Evolutionary conservation across 495 filamentous ascomycete species (phyloP).

Genomic region (Aspergillus sclerotioniger): DNA sequence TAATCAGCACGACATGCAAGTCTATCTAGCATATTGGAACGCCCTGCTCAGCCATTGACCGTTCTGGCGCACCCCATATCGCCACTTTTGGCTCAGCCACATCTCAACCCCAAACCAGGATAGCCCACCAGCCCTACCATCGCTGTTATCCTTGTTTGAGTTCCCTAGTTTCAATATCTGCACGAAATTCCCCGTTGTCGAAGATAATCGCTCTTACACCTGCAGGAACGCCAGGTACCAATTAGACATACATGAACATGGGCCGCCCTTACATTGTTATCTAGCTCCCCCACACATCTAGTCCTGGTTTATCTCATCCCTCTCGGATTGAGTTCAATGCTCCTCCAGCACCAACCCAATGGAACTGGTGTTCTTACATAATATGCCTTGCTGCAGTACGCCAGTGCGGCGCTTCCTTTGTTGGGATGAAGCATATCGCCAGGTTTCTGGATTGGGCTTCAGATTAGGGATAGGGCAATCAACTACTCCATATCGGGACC

Average conservation of each 20-base stretch:
- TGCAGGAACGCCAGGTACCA: not conserved
- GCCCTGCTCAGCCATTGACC: not conserved
- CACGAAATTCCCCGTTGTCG: not conserved
- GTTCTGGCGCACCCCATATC: not conserved
- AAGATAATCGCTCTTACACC: not conserved
- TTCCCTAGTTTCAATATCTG: not conserved
- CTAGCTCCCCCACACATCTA: not conserved
- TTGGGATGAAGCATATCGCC: too few relatives aligned
- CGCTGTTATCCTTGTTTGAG: not conserved
- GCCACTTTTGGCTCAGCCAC: not conserved
- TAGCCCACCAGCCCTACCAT: not conserved
- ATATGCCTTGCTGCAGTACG: too few relatives aligned
- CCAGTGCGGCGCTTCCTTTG: too few relatives aligned
- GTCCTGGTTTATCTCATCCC: not conserved
- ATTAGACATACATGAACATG: conserved; percentile 1
- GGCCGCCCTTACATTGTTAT: not conserved
- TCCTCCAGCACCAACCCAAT: too few relatives aligned
- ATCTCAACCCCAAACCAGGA: not conserved
- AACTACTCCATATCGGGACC: too few relatives aligned
- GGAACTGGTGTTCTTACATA: too few relatives aligned
- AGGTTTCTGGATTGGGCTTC: too few relatives aligned
- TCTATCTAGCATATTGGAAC: not conserved
- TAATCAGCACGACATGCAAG: not conserved
- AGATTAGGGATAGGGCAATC: too few relatives aligned
- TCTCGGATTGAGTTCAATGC: not conserved